Conservation (phyloP, 257 asterid species). For the Leptodermis oblonga region DNA sequence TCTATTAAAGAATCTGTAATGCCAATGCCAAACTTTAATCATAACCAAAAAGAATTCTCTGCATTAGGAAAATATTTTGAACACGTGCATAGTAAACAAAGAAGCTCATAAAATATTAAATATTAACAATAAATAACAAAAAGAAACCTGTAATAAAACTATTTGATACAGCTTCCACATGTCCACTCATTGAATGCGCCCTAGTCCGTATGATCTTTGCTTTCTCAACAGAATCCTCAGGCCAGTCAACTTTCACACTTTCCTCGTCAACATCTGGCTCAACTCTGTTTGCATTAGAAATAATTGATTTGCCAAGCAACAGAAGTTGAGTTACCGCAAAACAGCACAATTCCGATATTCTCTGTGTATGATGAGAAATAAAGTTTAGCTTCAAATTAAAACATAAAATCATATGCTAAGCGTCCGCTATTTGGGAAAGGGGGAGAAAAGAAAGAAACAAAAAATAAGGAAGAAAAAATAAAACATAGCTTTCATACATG, state of each 20-base stretch:
- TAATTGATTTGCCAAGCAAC: constrained; percentile 78
- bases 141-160: constrained; percentile 79
- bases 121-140: background rate
- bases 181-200: constrained; percentile 58
- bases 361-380: constrained; percentile 39
- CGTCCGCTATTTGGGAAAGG: constrained; percentile 7
- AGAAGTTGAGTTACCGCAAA: constrained; percentile 76
- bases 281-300: constrained; percentile 53
- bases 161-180: constrained; percentile 60
- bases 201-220: constrained; percentile 70
- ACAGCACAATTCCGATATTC: constrained; percentile 97
- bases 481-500: constrained; percentile 69
- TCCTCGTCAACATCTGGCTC: constrained; percentile 56
- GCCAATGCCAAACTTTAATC: background rate
- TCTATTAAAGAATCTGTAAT: background rate
- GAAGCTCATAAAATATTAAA: constrained; percentile 1
- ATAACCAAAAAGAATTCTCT: too few species aligned
- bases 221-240: constrained; percentile 79
- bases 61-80: background rate
- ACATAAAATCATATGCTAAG: background rate
- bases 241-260: constrained; percentile 66
- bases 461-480: background rate
- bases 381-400: constrained; percentile 6
- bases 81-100: background rate
- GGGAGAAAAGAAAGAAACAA: background rate